Base-by-base conservation (phyloP, 257 asterid genomes). In the Mitragyna speciosa region DNA sequence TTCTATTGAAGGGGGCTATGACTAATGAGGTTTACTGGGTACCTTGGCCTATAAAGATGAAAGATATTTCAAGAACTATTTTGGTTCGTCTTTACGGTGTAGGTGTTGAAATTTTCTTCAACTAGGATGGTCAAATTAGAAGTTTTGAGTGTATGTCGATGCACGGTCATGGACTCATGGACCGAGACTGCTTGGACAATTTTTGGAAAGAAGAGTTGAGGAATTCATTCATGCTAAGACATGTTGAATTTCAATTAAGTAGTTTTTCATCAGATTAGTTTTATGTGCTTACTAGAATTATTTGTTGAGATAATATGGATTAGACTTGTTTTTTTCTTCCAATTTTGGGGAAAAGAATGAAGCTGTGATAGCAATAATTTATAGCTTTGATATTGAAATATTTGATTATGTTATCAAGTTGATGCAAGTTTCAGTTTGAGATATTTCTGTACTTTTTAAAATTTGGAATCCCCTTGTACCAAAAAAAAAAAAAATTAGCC, bases 191-290 rank as follows among this genome's bases (percentile, higher is more conserved):
- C 89, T 91, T 2, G 97, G 93, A 39, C 91, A 84, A 41, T 96
- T 89, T 81, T 28, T 76, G 0, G 85, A 80, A 70, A 98, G 99
- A 14, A 84, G 99, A 76, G 94, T 96, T 64, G 99, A 96, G 83
- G 97, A 96, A 89, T 96, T 94, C 89, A 90, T 96, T 85, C 85
- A 91, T 81, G 97, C 97, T 16, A 92, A 91, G 96, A 98, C 94
- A 91, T 77, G 92, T 78, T 33, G 41, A 83, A 68, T 8, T 24
- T 65, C 67, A 79, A 59, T 82, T 19, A 20, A 41, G 7, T 75
- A 22, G 7, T 26, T 31, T 71, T 6, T 20, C 10, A 10, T 31
- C 6, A 45, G 20, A 59, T 20, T 48, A 26, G 19, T 54, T 58
- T 56, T 58, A 11, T 0, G 16, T n/a, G 2, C 30, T 12, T 30